phyloP scores from a whole-genome alignment of 495 filamentous ascomycete species.

The Terfezia boudieri region DNA sequence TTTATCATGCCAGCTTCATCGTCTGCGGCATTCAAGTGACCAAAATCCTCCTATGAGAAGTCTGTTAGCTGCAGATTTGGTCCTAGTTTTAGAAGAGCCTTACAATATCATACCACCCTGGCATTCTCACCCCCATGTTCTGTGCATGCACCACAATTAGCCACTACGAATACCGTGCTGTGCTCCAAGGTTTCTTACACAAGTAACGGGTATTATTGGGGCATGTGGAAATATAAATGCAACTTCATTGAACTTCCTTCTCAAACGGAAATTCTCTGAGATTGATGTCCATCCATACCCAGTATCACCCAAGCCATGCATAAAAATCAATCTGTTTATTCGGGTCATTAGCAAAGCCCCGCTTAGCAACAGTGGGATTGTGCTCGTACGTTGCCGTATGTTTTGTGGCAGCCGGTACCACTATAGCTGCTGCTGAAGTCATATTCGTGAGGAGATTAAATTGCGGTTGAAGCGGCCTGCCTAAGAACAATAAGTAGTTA shows the following conservation, averaged over 20 bases:
- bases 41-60: constrained; percentile 7
- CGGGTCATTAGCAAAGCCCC: background rate
- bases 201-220: constrained; percentile 68
- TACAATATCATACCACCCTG: constrained; percentile 82
- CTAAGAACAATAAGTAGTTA: too few species aligned
- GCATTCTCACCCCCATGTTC: constrained; percentile 69
- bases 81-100: constrained; percentile 22
- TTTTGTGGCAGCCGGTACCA: constrained; percentile 68
- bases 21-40: constrained; percentile 23
- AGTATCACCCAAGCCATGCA: constrained; percentile 74
- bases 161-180: too few species aligned
- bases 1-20: constrained; percentile 63
- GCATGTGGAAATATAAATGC: constrained; percentile 88
- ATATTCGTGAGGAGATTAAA: constrained; percentile 1
- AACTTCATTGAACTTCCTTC: constrained; percentile 67
- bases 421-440: constrained; percentile 30
- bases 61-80: background rate
- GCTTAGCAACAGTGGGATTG: too few species aligned
- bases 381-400: constrained; percentile 53
- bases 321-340: constrained; percentile 44
- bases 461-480: background rate
- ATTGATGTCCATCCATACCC: constrained; percentile 56
- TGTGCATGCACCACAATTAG: constrained; percentile 13
- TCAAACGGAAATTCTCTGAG: constrained; percentile 73
- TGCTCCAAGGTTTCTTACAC: constrained; percentile 27